These are phyloP conservation scores for Jimgerdemannia flammicorona DNA, from an alignment of 192 early-diverging fungal species.

Conservation along the genomic window DNA sequence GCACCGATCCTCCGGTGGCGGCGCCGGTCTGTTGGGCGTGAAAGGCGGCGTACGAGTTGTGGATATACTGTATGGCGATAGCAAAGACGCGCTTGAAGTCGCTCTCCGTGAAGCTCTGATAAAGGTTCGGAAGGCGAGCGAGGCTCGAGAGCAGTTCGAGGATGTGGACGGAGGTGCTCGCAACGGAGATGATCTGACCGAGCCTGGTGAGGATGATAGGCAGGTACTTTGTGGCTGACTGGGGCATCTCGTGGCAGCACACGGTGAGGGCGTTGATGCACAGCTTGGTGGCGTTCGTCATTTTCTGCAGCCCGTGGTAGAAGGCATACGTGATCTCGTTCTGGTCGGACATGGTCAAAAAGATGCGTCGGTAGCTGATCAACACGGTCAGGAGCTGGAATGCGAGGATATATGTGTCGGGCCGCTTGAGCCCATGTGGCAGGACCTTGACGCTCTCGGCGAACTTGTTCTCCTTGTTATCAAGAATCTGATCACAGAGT, in stretches of 20 bases:
- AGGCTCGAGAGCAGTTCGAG: constrained; percentile 91
- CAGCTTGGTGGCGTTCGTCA: constrained; percentile 65
- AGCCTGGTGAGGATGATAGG: constrained; percentile 67
- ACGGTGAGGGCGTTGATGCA: constrained; percentile 82
- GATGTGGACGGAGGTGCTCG: constrained; percentile 76
- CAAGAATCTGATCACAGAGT: constrained; percentile 53
- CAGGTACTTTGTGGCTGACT: constrained; percentile 69
- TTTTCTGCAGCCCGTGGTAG: constrained; percentile 64
- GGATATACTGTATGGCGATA: constrained; percentile 88
- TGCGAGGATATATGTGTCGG: constrained; percentile 61
- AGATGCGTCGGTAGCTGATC: constrained; percentile 62
- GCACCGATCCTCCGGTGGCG: constrained; percentile 6
- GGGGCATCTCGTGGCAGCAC: constrained; percentile 78
- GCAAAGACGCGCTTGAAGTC: constrained; percentile 89
- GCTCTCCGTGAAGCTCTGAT: constrained; percentile 71
- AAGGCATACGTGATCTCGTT: constrained; percentile 75
- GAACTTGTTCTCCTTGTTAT: constrained; percentile 42
- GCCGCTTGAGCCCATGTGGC: constrained; percentile 53
- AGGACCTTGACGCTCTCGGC: constrained; percentile 52
- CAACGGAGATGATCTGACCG: constrained; percentile 78
- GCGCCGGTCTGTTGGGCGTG: constrained; percentile 13
- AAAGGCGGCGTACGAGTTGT: constrained; percentile 41
- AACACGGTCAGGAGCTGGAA: constrained; percentile 63
- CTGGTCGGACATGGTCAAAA: constrained; percentile 54
- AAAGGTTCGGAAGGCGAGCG: constrained; percentile 72